phyloP scores from a whole-genome alignment of 148 eudicot species.

The Linanthus parryae region DNA sequence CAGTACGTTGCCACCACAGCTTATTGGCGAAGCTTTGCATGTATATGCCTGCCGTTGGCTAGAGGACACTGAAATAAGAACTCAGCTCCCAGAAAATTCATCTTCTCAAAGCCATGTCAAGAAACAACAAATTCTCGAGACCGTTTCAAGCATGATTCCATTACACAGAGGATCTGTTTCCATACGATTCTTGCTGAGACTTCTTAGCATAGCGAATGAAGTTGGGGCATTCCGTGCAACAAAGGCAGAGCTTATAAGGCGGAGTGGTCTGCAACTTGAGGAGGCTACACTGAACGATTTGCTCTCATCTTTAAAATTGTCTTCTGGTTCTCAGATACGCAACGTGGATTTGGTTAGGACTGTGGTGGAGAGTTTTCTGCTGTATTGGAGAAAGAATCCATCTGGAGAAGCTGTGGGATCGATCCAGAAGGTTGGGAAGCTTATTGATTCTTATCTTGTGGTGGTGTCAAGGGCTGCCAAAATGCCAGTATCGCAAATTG shows the following conservation, averaged over 20 bases:
- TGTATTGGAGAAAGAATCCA: conserved; percentile 29
- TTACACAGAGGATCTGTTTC: conserved; percentile 43
- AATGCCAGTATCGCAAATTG: conserved; percentile 26
- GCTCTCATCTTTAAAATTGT: conserved; percentile 18
- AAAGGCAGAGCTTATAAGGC: conserved; percentile 41
- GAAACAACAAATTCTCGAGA: conserved; percentile 33
- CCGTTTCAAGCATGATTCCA: conserved; percentile 41
- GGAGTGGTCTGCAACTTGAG: conserved; percentile 36
- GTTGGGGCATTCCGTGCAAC: conserved; percentile 29
- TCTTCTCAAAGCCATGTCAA: conserved; percentile 11
- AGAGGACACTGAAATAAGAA: conserved; percentile 13
- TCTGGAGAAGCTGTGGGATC: conserved; percentile 9
- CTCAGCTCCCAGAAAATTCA: conserved; percentile 20
- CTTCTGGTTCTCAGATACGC: neutral
- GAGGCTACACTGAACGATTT: conserved; percentile 43
- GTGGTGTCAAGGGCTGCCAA: conserved; percentile 32
- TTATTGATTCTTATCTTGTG: conserved; percentile 44
- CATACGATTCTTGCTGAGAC: conserved; percentile 42
- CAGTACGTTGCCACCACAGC: conserved; percentile 34
- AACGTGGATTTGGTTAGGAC: conserved; percentile 37
- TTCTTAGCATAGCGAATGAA: conserved; percentile 24
- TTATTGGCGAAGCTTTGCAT: conserved; percentile 65
- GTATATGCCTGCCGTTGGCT: conserved; percentile 54
- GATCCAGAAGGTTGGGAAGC: conserved; percentile 29
- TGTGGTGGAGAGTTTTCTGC: conserved; percentile 41